Evolutionary conservation across 75 land plant genomes (phyloP).

Genomic region (Chamaecyparis obtusa): DNA sequence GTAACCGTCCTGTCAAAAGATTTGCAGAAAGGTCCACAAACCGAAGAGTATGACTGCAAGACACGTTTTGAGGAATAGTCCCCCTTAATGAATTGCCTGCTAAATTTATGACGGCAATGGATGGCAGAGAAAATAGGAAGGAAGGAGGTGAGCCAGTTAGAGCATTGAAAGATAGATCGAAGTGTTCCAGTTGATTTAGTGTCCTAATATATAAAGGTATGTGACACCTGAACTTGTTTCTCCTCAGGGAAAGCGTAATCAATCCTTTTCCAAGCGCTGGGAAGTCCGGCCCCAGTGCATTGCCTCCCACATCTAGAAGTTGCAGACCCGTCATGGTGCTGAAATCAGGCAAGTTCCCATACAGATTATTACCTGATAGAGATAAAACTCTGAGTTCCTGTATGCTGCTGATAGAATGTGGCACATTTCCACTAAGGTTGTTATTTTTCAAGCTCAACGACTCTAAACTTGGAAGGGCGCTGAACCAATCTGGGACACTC

Average conservation of each 20-base stretch:
- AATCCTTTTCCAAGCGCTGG: constrained; percentile 47
- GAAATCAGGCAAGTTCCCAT: constrained; percentile 69
- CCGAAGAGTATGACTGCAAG: constrained; percentile 38
- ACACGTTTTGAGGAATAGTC: constrained; percentile 33
- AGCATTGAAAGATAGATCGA: constrained; percentile 68
- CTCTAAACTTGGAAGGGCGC: constrained; percentile 24
- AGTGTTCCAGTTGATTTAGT: constrained; percentile 32
- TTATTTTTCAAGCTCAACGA: constrained; percentile 29
- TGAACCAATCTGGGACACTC: constrained; percentile 30
- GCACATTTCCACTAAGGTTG: constrained; percentile 22
- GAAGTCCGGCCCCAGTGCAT: constrained; percentile 62
- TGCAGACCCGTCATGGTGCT: constrained; percentile 30
- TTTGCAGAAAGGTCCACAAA: constrained; percentile 74
- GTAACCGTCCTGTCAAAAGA: constrained; percentile 65
- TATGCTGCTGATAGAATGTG: constrained; percentile 20
- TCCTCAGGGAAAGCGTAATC: constrained; percentile 27
- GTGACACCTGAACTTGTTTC: constrained; percentile 51
- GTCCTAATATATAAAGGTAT: constrained; percentile 39
- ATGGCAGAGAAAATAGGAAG: constrained; percentile 59
- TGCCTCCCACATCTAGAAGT: constrained; percentile 56
- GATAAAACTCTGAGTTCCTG: constrained; percentile 15
- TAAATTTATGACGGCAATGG: constrained; percentile 51
- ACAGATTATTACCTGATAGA: constrained; percentile 30
- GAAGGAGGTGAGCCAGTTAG: constrained; percentile 57
- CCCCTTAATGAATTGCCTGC: constrained; percentile 60